Conservation (phyloP, 2,329 filamentous ascomycete species). For the Penicillium hesseltinei region DNA sequence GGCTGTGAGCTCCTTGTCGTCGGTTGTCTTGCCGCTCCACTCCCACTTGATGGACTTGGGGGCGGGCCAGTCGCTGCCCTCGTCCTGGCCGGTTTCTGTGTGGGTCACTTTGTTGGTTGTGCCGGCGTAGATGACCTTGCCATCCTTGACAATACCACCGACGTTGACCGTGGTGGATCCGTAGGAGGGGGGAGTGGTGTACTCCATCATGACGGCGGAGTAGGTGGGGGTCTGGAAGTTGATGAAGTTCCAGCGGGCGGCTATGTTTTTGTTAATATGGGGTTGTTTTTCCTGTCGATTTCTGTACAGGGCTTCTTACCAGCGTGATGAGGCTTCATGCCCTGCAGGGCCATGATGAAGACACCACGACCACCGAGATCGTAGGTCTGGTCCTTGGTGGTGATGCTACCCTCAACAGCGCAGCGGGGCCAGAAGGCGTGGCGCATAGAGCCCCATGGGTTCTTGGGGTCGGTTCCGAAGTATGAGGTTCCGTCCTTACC, state of each 20-base stretch:
- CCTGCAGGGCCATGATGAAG: constrained; percentile 84
- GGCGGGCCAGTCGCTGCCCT: constrained; percentile 83
- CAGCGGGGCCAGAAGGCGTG: constrained; percentile 95
- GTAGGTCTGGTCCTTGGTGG: constrained; percentile 75
- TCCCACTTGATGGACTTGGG: constrained; percentile 71
- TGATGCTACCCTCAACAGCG: constrained; percentile 75
- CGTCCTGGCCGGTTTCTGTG: constrained; percentile 66
- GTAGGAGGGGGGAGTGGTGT: constrained; percentile 89
- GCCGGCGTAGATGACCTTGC: constrained; percentile 73
- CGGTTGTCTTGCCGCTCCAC: constrained; percentile 76
- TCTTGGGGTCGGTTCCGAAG: constrained; percentile 79
- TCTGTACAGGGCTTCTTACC: constrained; percentile 48
- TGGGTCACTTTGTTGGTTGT: constrained; percentile 66
- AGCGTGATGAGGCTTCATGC: constrained; percentile 98
- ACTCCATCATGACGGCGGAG: constrained; percentile 94
- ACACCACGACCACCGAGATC: constrained; percentile 78
- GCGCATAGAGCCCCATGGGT: constrained; percentile 90
- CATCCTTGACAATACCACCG: constrained; percentile 77
- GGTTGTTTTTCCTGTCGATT: background rate
- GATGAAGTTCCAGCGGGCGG: constrained; percentile 88
- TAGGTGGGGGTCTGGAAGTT: constrained; percentile 85
- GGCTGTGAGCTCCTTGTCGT: constrained; percentile 70
- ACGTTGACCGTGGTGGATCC: constrained; percentile 80
- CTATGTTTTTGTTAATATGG: constrained; percentile 35
- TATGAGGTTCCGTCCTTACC: constrained; percentile 80